A percentile compares a stretch with the other conserved stretches of the same genome.
These are phyloP conservation scores for Saturnispora gosingensis DNA, from an alignment of 805 yeast genomes.

Conservation along the genomic window DNA sequence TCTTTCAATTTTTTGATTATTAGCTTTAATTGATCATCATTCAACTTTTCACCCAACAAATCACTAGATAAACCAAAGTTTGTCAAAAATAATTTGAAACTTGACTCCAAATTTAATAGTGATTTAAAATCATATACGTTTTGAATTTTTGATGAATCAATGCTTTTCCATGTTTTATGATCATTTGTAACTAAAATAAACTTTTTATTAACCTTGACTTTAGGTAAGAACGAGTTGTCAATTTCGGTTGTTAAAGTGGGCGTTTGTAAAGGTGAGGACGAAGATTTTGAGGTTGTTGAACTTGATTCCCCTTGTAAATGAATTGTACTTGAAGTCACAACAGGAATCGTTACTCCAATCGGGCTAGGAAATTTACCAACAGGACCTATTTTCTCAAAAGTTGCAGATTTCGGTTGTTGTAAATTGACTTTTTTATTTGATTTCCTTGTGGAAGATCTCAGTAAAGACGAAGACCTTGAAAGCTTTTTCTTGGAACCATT, in stretches of 20 bases:
- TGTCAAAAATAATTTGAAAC: constrained; percentile 7
- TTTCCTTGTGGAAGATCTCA: constrained; percentile 1
- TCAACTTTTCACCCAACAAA: constrained; percentile 7
- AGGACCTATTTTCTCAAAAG: constrained; percentile 28
- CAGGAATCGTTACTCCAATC: constrained; percentile 27
- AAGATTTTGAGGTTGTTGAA: background rate
- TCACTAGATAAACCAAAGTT: constrained; percentile 10
- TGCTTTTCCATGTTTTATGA: constrained; percentile 42
- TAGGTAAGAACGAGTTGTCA: constrained; percentile 32
- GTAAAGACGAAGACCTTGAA: constrained; percentile 2
- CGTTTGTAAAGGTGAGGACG: background rate
- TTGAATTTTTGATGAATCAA: constrained; percentile 30
- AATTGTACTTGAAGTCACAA: constrained; percentile 22
- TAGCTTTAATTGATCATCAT: background rate
- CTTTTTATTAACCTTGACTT: constrained; percentile 23
- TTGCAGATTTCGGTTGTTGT: constrained; percentile 7
- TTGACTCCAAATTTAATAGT: constrained; percentile 27
- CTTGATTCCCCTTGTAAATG: constrained; percentile 13
- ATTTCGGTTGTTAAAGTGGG: constrained; percentile 9
- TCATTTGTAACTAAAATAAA: constrained; percentile 56
- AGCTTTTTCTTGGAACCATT: background rate
- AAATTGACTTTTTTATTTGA: background rate
- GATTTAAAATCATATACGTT: constrained; percentile 35
- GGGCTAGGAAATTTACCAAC: constrained; percentile 29
- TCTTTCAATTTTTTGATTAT: background rate